Base-by-base conservation (phyloP, 805 yeast species). In the Candida nemodendra region DNA sequence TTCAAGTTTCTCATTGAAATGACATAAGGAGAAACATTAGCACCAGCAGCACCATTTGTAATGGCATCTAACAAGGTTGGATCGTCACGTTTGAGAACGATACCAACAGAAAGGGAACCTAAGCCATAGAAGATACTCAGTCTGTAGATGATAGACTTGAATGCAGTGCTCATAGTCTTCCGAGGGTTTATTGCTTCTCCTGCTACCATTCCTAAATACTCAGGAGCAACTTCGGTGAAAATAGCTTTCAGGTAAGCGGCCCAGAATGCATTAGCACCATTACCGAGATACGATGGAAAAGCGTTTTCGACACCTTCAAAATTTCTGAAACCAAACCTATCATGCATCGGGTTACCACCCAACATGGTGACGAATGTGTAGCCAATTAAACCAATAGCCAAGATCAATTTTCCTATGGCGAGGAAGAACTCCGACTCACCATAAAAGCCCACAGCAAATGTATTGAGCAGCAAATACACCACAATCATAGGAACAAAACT, bases 401-500 rank as follows among this genome's bases (percentile, higher is more conserved):
- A 66, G 4, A 85, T 45, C 39, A 87, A 76, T 54, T 87, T 87
- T 33, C 85, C 82, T 19, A 85, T 67, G 1, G 90, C 77, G 15
- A 86, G 64, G 81, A 84, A 80, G 54, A 86, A 88, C 60, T 87
- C 95, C 17, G 80, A 69, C 56, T 87, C 95, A 22, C 96, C 96
- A 51, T 82, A 87, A 44, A 74, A 72, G 28, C 68, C 68, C 18
- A 87, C 95, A 0, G 91, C 89, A 53, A 83, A 79, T 8, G 84
- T 56, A 44, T 87, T 84, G 42, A 87, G 76, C 19, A 74, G 18
- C 18, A 82, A 65, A 53, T 85, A 84, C 14, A 85, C 55, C 2
- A 71, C 77, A 15, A 81, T 69, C 57, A 83, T 90, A 2, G 86
- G 70, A 1, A 74, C 71, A 42, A 87, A 66, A 2, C 89, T 74